Evolutionary conservation across 2,329 filamentous ascomycete species (phyloP), one percentile per base, ranked within the genome.

Genomic region (Trichophyton schoenleinii): DNA sequence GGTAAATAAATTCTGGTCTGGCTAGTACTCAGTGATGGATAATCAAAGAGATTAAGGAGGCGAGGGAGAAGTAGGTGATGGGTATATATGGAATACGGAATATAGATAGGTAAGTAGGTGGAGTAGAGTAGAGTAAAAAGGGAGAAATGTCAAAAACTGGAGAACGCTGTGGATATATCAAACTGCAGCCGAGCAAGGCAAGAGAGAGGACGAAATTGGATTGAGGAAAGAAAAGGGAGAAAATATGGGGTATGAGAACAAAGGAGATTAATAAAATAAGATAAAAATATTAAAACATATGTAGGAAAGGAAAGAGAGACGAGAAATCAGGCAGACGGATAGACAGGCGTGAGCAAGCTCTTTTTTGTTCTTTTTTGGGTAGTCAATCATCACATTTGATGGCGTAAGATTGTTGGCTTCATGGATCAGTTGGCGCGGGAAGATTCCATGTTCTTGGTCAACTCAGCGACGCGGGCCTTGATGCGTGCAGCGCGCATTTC

Each of bases 401-500:
- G 46, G 46, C 46, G 18, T 28, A 6, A 53, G 22, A 31, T n/a
- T 22, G n/a, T 8, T 6, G 55, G 28, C 28, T 8, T 20, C n/a
- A 18, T 41, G 34, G 55, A 58, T 18, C 15, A 58, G 31, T 41
- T 41, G 55, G 11, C 34, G 11, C 55, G n/a, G n/a, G 62, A 63
- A 34, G 69, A 79, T 69, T 92, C 88, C 82, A 89, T 89, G 73
- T 88, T 89, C 68, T 87, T 87, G 1, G 94, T 99, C 68, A 99
- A 77, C 73, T 96, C 91, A 59, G 94, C 94, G 62, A 99, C 94
- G 64, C 94, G 87, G 63, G 94, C 94, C 78, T 96, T 97, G 81
- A 99, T 99, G 65, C 94, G 88, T 57, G 94, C 94, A 63, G 97
- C 94, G 66, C 94, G 89, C 57, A 91, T 91, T 75, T 99, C 94